These are phyloP conservation scores for Gossypium longicalyx DNA, from an alignment of 345 rosid genomes.

Conservation along the genomic window DNA sequence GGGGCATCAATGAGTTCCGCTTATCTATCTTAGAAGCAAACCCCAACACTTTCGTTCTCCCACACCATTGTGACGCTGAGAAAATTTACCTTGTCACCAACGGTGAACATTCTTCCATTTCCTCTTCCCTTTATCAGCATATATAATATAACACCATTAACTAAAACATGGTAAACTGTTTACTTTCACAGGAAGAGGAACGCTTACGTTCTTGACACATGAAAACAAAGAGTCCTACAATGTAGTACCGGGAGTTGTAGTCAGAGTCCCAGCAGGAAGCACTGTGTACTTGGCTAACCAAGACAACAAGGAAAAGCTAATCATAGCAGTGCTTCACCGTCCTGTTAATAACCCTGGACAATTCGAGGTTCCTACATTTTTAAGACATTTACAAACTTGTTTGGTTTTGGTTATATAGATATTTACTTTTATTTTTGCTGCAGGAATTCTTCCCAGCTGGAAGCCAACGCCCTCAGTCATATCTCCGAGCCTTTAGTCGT, in stretches of 20 bases:
- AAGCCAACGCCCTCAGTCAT: neutral
- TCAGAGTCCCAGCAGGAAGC: neutral
- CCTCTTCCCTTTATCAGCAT: neutral
- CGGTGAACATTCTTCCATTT: neutral
- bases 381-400: neutral
- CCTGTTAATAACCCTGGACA: conserved; percentile 8
- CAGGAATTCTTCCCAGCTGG: conserved; percentile 10
- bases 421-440: neutral
- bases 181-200: conserved; percentile 2
- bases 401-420: neutral
- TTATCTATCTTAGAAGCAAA: neutral
- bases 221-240: conserved; percentile 4
- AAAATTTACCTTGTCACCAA: neutral
- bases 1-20: neutral
- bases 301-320: neutral
- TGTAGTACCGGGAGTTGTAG: neutral
- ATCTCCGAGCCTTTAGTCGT: neutral
- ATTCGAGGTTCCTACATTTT: neutral
- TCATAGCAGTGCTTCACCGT: neutral
- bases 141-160: neutral
- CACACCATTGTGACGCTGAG: neutral
- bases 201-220: neutral
- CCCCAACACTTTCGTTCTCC: conserved; percentile 7
- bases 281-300: conserved; percentile 8
- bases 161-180: neutral